Percentiles rank a stretch among this genome's conserved stretches.
Conservation (phyloP, 768 basidiomycete genomes). For the Pholiota molesta region DNA sequence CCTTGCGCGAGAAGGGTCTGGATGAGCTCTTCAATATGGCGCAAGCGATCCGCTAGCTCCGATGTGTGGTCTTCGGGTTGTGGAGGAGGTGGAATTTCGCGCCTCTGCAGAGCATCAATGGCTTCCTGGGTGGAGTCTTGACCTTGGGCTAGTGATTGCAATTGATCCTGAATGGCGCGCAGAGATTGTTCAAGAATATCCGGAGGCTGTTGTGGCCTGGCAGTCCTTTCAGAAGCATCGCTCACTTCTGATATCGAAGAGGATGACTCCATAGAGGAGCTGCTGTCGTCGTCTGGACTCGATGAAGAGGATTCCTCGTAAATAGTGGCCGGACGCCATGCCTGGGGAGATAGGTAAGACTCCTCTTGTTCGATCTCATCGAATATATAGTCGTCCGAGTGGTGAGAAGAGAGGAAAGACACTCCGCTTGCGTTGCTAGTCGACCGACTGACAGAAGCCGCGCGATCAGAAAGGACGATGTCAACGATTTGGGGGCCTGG, state of each 20-base stretch:
- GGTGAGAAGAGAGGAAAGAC: conserved; percentile 58
- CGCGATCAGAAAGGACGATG: conserved; percentile 25
- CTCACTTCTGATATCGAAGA: conserved; percentile 1
- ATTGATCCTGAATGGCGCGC: conserved; percentile 58
- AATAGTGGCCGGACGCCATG: background rate
- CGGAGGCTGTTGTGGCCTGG: conserved; percentile 36
- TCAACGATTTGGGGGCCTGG: conserved; percentile 17
- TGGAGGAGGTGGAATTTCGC: conserved; percentile 37
- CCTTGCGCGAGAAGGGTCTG: conserved; percentile 40
- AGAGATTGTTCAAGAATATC: conserved; percentile 45
- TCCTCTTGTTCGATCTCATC: conserved; percentile 29
- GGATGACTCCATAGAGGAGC: conserved; percentile 6
- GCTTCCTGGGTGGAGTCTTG: conserved; percentile 63
- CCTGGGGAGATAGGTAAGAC: background rate
- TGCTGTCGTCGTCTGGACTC: conserved; percentile 21
- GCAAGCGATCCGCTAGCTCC: conserved; percentile 43
- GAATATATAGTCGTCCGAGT: conserved; percentile 70
- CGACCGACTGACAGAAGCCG: conserved; percentile 36
- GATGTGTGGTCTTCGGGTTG: conserved; percentile 38
- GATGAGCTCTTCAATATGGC: conserved; percentile 50
- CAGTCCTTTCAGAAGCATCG: conserved; percentile 31
- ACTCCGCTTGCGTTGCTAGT: conserved; percentile 44
- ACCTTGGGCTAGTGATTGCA: conserved; percentile 60
- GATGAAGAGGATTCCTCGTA: conserved; percentile 12
- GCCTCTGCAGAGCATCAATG: conserved; percentile 63